These are phyloP conservation scores for Cyclotella sp. DNA, from an alignment of 108 stramenopile species.

Conservation along the genomic window DNA sequence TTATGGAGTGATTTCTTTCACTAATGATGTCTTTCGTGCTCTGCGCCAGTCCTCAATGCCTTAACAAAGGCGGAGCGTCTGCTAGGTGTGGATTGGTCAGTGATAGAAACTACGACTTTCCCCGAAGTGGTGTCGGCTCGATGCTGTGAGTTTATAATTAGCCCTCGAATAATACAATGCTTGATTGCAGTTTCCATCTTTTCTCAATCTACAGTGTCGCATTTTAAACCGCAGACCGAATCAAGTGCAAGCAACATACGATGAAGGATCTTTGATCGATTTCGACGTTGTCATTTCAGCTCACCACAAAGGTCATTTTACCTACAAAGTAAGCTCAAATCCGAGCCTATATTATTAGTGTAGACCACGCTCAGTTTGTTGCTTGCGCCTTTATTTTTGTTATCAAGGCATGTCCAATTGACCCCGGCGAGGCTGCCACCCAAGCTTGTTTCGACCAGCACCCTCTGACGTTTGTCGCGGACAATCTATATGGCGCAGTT, in stretches of 20 bases:
- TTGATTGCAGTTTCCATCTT: not conserved
- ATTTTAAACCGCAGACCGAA: slow-evolving; percentile 16
- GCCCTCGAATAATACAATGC: not conserved
- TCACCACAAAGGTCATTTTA: slow-evolving; percentile 52
- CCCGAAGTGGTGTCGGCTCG: slow-evolving; percentile 34
- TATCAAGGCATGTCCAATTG: slow-evolving; percentile 52
- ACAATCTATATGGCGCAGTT: slow-evolving; percentile 38
- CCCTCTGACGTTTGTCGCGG: slow-evolving; percentile 36
- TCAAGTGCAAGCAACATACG: slow-evolving; percentile 41
- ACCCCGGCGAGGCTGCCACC: slow-evolving; percentile 45
- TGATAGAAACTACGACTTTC: slow-evolving; percentile 50
- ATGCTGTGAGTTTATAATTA: slow-evolving; percentile 17
- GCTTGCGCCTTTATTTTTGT: not conserved
- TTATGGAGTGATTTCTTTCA: not conserved
- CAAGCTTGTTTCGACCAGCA: slow-evolving; percentile 44
- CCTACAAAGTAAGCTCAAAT: slow-evolving; percentile 21
- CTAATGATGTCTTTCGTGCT: not conserved
- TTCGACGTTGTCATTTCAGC: slow-evolving; percentile 54
- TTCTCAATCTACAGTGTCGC: not conserved
- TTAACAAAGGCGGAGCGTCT: slow-evolving; percentile 33
- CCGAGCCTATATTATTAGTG: not conserved
- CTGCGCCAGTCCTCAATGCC: slow-evolving; percentile 19
- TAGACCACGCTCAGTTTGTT: not conserved
- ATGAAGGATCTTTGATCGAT: slow-evolving; percentile 39
- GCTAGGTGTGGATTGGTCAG: slow-evolving; percentile 23